Percentiles rank a stretch among this genome's conserved stretches.
Evolutionary conservation across 208 protist species (phyloP).

Genomic region (Leishmania martiniquensis): DNA sequence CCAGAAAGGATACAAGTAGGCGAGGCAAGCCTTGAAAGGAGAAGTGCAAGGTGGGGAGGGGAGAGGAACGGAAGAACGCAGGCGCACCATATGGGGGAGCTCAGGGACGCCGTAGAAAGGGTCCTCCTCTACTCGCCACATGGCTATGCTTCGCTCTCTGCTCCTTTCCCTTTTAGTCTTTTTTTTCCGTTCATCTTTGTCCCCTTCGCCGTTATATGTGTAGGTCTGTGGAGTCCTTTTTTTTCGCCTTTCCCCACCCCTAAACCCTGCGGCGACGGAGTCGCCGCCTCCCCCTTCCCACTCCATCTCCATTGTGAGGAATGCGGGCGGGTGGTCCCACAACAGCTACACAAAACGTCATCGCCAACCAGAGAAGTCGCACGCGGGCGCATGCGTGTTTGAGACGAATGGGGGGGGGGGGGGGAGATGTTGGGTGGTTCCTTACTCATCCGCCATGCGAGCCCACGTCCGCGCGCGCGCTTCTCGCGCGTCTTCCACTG

Average conservation of each 20-base stretch:
- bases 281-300: too few species aligned
- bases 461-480: slow-evolving; percentile 9
- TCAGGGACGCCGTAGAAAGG: neutral
- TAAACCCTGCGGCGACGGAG: too few species aligned
- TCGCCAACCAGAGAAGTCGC: neutral
- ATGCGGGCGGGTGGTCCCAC: neutral
- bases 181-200: neutral
- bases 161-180: neutral
- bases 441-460: slow-evolving; percentile 14
- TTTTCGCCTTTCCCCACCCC: neutral
- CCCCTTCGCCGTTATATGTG: neutral
- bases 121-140: neutral
- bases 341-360: neutral
- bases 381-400: too few species aligned
- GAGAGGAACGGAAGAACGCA: too few species aligned
- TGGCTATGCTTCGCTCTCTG: neutral
- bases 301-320: neutral
- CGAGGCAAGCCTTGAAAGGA: neutral
- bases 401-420: neutral
- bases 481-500: slow-evolving; percentile 12
- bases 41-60: neutral
- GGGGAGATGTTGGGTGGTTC: neutral
- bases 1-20: neutral
- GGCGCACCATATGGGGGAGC: neutral
- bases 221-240: neutral